A percentile compares a stretch with the other conserved stretches of the same genome.
These are phyloP conservation scores for Colletotrichum coccodes DNA, from an alignment of 2,329 filamentous ascomycete genomes.

Conservation along the genomic window DNA sequence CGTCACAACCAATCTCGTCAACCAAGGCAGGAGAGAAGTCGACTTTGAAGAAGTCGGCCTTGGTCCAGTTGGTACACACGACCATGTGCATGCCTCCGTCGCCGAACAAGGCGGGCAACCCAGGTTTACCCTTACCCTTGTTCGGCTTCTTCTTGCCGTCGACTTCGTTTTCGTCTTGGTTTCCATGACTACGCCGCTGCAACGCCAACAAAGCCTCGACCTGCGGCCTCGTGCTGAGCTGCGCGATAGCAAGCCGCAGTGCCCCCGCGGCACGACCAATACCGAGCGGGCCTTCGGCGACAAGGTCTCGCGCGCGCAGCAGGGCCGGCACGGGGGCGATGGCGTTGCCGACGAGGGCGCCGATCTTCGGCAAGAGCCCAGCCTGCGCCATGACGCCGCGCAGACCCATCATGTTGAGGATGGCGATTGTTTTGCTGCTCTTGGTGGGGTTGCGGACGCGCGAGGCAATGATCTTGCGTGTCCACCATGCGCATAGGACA, in stretches of 20 bases:
- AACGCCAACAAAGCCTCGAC: slow-evolving; percentile 12
- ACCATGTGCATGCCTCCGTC: slow-evolving; percentile 33
- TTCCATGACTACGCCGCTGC: background rate
- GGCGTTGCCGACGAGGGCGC: slow-evolving; percentile 1
- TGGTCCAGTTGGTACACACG: slow-evolving; percentile 35
- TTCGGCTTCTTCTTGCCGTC: background rate
- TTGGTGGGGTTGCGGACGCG: background rate
- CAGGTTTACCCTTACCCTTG: background rate
- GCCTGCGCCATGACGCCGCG: slow-evolving; percentile 2
- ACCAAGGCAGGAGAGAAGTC: slow-evolving; percentile 9
- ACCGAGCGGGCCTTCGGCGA: background rate
- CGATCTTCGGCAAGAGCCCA: background rate
- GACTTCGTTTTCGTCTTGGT: background rate
- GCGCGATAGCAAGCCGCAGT: background rate
- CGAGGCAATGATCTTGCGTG: slow-evolving; percentile 40
- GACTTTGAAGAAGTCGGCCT: slow-evolving; percentile 34
- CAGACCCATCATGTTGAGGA: slow-evolving; percentile 2
- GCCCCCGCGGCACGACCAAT: background rate
- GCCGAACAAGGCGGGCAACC: slow-evolving; percentile 31
- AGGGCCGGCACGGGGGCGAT: background rate
- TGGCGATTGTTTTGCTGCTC: background rate
- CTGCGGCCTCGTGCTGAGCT: slow-evolving; percentile 38
- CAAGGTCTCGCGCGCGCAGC: slow-evolving; percentile 12
- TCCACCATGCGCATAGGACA: slow-evolving; percentile 48
- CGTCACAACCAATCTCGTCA: slow-evolving; percentile 1